A percentile compares a stretch with the other conserved stretches of the same genome.
Conservation (phyloP, 108 stramenopile species). For the Skeletonema marinoi region DNA sequence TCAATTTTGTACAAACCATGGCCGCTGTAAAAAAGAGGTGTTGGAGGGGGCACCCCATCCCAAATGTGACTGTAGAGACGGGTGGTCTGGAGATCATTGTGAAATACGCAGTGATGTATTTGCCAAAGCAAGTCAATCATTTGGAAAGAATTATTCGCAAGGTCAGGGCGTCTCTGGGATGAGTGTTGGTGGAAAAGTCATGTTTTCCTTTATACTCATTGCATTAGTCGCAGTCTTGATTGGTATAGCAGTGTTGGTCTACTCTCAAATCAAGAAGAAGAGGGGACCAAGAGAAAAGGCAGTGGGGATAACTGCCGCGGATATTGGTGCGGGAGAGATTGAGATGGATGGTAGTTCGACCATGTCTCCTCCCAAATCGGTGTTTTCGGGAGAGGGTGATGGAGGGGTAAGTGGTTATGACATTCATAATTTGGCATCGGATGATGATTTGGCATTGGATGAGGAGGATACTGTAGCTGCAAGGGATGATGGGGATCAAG, state of each 20-base stretch:
- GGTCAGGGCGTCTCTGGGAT: background rate
- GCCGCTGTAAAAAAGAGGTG: slow-evolving; percentile 15
- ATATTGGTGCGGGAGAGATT: background rate
- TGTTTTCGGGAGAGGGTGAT: background rate
- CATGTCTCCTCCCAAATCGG: background rate
- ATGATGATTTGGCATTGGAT: background rate
- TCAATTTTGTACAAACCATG: slow-evolving; percentile 28
- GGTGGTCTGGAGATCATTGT: slow-evolving; percentile 16
- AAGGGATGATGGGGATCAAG: background rate
- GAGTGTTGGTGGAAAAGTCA: slow-evolving; percentile 5
- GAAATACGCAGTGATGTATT: background rate
- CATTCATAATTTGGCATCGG: background rate
- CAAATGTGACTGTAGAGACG: slow-evolving; percentile 11
- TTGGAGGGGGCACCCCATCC: slow-evolving; percentile 14
- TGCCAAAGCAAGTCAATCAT: background rate
- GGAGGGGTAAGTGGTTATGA: background rate
- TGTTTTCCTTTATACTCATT: slow-evolving; percentile 1
- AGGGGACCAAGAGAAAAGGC: background rate
- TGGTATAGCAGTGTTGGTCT: background rate
- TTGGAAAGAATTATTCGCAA: background rate
- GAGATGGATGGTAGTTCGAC: slow-evolving; percentile 6
- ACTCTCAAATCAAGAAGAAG: background rate
- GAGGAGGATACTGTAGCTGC: background rate
- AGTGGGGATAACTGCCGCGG: background rate
- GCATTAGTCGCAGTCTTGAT: background rate